Evolutionary conservation across 78 protist species (phyloP).

Genomic region (Tieghemostelium lacteum): DNA sequence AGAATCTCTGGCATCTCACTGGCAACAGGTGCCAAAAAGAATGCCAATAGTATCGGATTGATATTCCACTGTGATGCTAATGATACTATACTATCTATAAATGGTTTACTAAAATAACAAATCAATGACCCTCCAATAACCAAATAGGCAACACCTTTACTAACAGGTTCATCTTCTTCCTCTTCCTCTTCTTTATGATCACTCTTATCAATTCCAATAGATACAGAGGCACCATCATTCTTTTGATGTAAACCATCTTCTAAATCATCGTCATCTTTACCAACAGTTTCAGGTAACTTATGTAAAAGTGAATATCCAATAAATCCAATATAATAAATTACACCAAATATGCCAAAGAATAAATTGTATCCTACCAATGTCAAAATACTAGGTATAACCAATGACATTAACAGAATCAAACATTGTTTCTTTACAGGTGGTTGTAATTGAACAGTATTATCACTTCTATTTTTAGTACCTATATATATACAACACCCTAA

Average conservation of each 20-base stretch:
- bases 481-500: conserved; percentile 74
- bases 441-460: conserved; percentile 51
- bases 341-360: conserved; percentile 64
- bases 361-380: conserved; percentile 54
- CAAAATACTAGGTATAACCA: conserved; percentile 17
- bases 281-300: conserved; percentile 58
- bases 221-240: conserved; percentile 19
- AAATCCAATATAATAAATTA: conserved; percentile 53
- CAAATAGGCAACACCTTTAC: conserved; percentile 73
- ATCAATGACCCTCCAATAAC: conserved; percentile 81
- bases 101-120: conserved; percentile 80
- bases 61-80: conserved; percentile 49
- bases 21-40: conserved; percentile 88
- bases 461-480: conserved; percentile 70
- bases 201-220: neutral
- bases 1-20: conserved; percentile 88
- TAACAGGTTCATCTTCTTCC: conserved; percentile 81
- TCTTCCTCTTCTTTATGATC: conserved; percentile 68
- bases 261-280: conserved; percentile 61
- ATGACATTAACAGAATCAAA: conserved; percentile 55
- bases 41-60: conserved; percentile 77
- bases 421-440: conserved; percentile 85
- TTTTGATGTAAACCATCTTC: neutral
- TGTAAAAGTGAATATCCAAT: conserved; percentile 61
- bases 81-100: conserved; percentile 74